Evolutionary conservation across 23 red algal genomes (phyloP).

Genomic region (Pyropia haitanensis): DNA sequence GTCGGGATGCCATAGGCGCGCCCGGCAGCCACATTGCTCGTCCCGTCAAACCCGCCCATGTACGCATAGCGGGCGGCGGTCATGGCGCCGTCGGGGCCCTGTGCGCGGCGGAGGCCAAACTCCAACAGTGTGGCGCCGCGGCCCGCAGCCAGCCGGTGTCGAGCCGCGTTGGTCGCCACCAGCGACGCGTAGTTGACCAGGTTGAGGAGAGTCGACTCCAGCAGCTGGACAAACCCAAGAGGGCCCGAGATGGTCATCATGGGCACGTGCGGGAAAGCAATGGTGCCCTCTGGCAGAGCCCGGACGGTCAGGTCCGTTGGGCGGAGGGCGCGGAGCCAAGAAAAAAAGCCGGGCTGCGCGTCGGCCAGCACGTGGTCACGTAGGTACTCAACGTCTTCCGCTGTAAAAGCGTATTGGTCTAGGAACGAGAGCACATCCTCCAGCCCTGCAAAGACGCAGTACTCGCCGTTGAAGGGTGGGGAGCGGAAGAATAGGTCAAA

Average conservation of each 20-base stretch:
- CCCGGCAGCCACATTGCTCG: slow-evolving; percentile 68
- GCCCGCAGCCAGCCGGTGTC: slow-evolving; percentile 53
- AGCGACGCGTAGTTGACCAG: slow-evolving; percentile 66
- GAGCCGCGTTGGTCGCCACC: slow-evolving; percentile 66
- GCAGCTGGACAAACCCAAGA: slow-evolving; percentile 64
- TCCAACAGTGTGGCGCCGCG: slow-evolving; percentile 44
- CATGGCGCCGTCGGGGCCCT: slow-evolving; percentile 75
- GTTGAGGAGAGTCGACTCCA: slow-evolving; percentile 80
- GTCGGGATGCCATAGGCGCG: slow-evolving; percentile 43
- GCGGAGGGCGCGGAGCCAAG: slow-evolving; percentile 19
- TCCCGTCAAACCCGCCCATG: slow-evolving; percentile 58
- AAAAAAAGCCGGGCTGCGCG: slow-evolving; percentile 29
- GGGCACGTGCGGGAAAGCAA: slow-evolving; percentile 54
- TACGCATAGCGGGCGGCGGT: slow-evolving; percentile 59
- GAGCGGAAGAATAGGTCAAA: slow-evolving; percentile 80
- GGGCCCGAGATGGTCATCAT: slow-evolving; percentile 52
- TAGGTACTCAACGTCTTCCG: slow-evolving; percentile 24
- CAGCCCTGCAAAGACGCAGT: slow-evolving; percentile 56
- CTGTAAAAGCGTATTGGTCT: slow-evolving; percentile 35
- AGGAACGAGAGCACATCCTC: slow-evolving; percentile 47
- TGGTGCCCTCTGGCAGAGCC: slow-evolving; percentile 31
- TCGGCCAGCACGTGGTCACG: not conserved
- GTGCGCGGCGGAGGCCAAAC: slow-evolving; percentile 79
- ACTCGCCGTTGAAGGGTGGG: slow-evolving; percentile 38
- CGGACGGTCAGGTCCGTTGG: slow-evolving; percentile 14